These are phyloP conservation scores for Yarrowia hollandica DNA, from an alignment of 805 yeast genomes.

Conservation along the genomic window DNA sequence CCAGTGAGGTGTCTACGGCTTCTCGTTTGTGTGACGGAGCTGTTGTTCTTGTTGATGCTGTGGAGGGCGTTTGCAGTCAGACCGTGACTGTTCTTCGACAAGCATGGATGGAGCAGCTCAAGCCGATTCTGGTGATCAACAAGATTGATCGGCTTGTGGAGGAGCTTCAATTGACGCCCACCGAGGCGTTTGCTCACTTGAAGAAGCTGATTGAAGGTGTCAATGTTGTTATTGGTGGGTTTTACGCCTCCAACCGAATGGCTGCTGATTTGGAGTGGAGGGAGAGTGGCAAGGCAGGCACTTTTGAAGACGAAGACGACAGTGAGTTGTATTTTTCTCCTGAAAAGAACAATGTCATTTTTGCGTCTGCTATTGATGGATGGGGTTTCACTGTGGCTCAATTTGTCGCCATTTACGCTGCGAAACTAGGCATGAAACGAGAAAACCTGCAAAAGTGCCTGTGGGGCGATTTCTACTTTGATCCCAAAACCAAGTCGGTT, in stretches of 20 bases:
- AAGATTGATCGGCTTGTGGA: slow-evolving; percentile 83
- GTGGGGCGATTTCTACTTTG: slow-evolving; percentile 93
- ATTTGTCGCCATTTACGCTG: slow-evolving; percentile 81
- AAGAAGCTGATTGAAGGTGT: slow-evolving; percentile 84
- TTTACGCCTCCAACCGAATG: slow-evolving; percentile 90
- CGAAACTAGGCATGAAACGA: slow-evolving; percentile 79
- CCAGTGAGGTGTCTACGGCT: slow-evolving; percentile 94
- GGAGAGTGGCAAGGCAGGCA: slow-evolving; percentile 43
- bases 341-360: slow-evolving; percentile 80
- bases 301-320: slow-evolving; percentile 74
- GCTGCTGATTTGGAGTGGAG: slow-evolving; percentile 64
- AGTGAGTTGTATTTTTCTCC: slow-evolving; percentile 85
- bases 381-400: slow-evolving; percentile 96
- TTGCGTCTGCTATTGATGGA: slow-evolving; percentile 91
- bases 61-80: slow-evolving; percentile 98
- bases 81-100: slow-evolving; percentile 93
- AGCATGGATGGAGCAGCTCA: slow-evolving; percentile 90
- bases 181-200: slow-evolving; percentile 82
- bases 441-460: slow-evolving; percentile 77
- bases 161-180: slow-evolving; percentile 78
- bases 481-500: slow-evolving; percentile 85
- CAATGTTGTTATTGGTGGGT: slow-evolving; percentile 90
- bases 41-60: slow-evolving; percentile 90
- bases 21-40: slow-evolving; percentile 97
- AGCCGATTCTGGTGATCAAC: slow-evolving; percentile 84